These are phyloP conservation scores for Candida alai DNA, from an alignment of 805 yeast species.

Conservation along the genomic window DNA sequence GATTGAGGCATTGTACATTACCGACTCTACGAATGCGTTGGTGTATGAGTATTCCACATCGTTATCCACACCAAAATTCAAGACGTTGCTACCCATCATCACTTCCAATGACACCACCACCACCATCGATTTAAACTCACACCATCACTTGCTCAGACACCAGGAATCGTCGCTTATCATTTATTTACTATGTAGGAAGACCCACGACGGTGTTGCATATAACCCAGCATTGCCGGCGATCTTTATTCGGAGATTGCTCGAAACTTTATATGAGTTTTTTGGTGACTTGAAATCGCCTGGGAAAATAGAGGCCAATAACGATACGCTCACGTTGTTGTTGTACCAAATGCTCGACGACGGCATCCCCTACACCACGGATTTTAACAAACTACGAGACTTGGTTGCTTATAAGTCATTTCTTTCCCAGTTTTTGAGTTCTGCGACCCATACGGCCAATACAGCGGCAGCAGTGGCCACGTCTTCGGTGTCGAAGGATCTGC, in stretches of 20 bases:
- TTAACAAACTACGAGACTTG: constrained; percentile 62
- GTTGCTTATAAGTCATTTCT: constrained; percentile 64
- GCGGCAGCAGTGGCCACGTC: constrained; percentile 16
- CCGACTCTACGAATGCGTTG: constrained; percentile 30
- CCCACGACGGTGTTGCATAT: constrained; percentile 6
- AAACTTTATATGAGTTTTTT: constrained; percentile 56
- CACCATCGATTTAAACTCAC: constrained; percentile 5
- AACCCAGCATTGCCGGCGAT: constrained; percentile 56
- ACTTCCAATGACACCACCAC: background rate
- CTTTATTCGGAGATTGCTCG: constrained; percentile 48
- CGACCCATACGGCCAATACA: constrained; percentile 29
- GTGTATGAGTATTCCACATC: constrained; percentile 34
- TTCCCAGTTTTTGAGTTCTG: constrained; percentile 46
- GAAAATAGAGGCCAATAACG: constrained; percentile 66
- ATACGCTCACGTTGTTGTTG: constrained; percentile 64
- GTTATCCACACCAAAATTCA: constrained; percentile 29
- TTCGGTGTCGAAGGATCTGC: constrained; percentile 2
- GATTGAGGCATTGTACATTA: constrained; percentile 42
- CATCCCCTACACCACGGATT: constrained; percentile 67
- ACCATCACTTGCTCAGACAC: constrained; percentile 6
- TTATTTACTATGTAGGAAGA: constrained; percentile 5
- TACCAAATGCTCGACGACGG: constrained; percentile 80
- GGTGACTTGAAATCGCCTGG: constrained; percentile 35
- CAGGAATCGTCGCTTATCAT: constrained; percentile 4
- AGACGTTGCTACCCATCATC: constrained; percentile 18